Evolutionary conservation across 2,329 filamentous ascomycete genomes (phyloP), one percentile per base, ranked within the genome.

Genomic region (Delphinella strobiligena): DNA sequence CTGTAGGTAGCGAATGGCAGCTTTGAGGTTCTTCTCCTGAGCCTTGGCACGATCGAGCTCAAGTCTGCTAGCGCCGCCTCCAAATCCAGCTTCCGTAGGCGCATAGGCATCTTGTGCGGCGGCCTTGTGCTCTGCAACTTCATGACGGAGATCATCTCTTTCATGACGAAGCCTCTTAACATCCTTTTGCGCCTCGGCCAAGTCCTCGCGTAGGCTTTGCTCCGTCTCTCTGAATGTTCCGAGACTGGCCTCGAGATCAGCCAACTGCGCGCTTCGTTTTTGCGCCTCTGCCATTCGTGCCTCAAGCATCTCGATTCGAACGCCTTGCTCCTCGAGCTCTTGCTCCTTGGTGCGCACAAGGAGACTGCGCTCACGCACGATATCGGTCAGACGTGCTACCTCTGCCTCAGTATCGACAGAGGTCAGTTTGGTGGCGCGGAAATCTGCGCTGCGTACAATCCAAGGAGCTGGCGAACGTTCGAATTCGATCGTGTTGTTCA

Each of bases 301-400:
- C 59, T 93, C 84, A 29, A 96, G 76, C 31, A 91, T 84, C 61
- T 95, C 89, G 49, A 95, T 93, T 60, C 91, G 88, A 49, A 95
- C 81, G n/a, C 80, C 75, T 17, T 84, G 74, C 43, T 93, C 89
- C 58, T 93, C 87, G 38, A 93, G 75, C 27, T 80, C 79, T 56
- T 88, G 83, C 48, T 94, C 85, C 31, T 62, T 61, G 41, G 61
- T 52, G 41, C 57, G 61, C 30, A 72, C 56, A 42, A 65, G 57
- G 14, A 62, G 55, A 3, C 83, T 80, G 15, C 82, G 78, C 53
- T 89, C 84, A 48, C 80, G 77, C 48, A 91, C 74, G 49, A 89
- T 81, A 38, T 88, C 83, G 51, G 80, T 85, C 42, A 94, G 68
- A 15, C 80, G 77, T 5, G 81, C 75, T 39, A 95, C 72, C 57